A percentile compares a stretch with the other conserved stretches of the same genome.
Conservation (phyloP, 2,329 filamentous ascomycete genomes). For the Colletotrichum sp. region DNA sequence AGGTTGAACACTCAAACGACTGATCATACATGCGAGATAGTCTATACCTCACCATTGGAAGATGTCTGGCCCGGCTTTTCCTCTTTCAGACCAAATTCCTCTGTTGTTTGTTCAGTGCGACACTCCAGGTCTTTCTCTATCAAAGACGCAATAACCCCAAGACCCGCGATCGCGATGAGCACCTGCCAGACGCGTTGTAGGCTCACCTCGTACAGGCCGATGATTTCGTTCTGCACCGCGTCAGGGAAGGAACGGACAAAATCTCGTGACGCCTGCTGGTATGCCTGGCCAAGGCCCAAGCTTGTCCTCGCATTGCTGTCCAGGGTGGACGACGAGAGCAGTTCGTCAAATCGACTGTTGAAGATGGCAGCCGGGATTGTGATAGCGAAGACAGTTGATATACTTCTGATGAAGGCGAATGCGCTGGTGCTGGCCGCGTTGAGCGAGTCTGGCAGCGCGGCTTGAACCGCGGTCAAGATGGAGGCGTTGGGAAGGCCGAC, state of each 20-base stretch:
- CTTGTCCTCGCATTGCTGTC: neutral
- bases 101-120: conserved; percentile 22
- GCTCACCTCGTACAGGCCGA: neutral
- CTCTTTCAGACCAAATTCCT: neutral
- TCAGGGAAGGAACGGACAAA: neutral
- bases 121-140: conserved; percentile 28
- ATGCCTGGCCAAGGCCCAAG: neutral
- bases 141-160: conserved; percentile 26
- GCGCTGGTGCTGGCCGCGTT: conserved; percentile 41
- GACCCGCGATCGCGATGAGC: conserved; percentile 29
- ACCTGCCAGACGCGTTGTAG: conserved; percentile 32
- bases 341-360: conserved; percentile 39
- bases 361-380: conserved; percentile 77
- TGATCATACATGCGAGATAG: neutral
- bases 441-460: conserved; percentile 52
- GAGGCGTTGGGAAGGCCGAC: conserved; percentile 48
- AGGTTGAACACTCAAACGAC: neutral
- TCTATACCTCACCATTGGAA: neutral
- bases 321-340: conserved; percentile 41
- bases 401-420: conserved; percentile 50
- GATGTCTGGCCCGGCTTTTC: neutral
- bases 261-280: neutral
- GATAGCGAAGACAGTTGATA: conserved; percentile 66
- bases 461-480: conserved; percentile 50
- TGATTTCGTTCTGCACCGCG: neutral